These are phyloP conservation scores for Xenoacremonium recifei DNA, from an alignment of 2,329 filamentous ascomycete species.

Conservation along the genomic window DNA sequence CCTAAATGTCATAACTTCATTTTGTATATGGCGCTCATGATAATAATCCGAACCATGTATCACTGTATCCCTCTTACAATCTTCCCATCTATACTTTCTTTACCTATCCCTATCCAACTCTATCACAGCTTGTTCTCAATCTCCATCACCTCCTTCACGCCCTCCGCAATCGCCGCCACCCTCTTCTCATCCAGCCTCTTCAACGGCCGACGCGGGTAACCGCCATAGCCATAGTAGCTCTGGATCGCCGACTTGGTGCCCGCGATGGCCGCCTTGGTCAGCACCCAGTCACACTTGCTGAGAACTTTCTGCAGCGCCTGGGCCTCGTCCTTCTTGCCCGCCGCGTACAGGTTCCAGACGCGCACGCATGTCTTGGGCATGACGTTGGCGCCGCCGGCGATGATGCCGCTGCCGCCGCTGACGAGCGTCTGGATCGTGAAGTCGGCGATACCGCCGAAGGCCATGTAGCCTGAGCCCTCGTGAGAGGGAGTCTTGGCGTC, in stretches of 20 bases:
- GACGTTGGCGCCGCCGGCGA: constrained; percentile 82
- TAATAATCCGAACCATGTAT: no score
- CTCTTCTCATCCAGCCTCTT: constrained; percentile 61
- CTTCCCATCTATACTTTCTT: no score
- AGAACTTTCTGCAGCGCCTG: constrained; percentile 74
- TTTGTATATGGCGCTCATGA: no score
- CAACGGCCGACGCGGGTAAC: constrained; percentile 70
- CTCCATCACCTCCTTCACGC: constrained; percentile 63
- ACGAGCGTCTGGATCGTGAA: constrained; percentile 81
- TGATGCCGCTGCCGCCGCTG: constrained; percentile 79
- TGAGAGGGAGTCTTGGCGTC: constrained; percentile 65
- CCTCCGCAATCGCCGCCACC: constrained; percentile 52
- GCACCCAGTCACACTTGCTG: constrained; percentile 75
- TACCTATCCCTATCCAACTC: no score
- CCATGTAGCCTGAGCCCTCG: constrained; percentile 70
- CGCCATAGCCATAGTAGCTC: constrained; percentile 79
- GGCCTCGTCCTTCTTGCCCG: constrained; percentile 74
- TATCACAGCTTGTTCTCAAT: no score
- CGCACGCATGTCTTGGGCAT: constrained; percentile 78
- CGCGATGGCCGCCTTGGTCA: constrained; percentile 79
- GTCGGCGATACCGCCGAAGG: constrained; percentile 84
- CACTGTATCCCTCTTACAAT: no score
- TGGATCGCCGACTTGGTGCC: constrained; percentile 85
- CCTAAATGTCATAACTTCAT: no score
- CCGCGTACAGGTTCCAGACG: constrained; percentile 73